Evolutionary conservation across 2,329 filamentous ascomycete species (phyloP).

Genomic region (Bipolaris sorokiniana): DNA sequence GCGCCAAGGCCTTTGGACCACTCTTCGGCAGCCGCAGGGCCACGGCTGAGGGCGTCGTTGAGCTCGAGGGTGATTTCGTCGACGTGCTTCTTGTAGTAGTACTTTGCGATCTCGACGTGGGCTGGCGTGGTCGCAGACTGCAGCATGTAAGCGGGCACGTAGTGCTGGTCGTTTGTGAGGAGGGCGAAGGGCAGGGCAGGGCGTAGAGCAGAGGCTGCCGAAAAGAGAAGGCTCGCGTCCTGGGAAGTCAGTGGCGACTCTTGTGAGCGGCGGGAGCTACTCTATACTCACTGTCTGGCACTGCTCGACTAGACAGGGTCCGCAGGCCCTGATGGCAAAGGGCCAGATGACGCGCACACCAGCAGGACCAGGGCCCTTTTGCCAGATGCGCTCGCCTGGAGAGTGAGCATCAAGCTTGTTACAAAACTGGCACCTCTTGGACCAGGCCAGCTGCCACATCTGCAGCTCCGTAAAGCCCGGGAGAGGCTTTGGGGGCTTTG

Average conservation of each 20-base stretch:
- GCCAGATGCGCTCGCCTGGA: constrained; percentile 55
- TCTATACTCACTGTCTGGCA: constrained; percentile 67
- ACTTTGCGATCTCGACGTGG: constrained; percentile 65
- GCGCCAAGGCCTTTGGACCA: constrained; percentile 77
- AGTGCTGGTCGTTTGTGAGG: constrained; percentile 65
- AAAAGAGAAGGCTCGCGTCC: constrained; percentile 74
- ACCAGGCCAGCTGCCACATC: constrained; percentile 76
- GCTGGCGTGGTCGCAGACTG: constrained; percentile 58
- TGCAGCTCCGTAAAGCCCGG: constrained; percentile 69
- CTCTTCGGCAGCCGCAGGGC: constrained; percentile 72
- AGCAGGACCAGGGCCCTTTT: constrained; percentile 66
- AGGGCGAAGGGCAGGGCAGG: constrained; percentile 74
- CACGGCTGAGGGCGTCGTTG: constrained; percentile 67
- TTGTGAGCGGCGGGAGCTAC: not conserved
- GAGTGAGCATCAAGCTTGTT: constrained; percentile 48
- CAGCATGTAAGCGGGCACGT: constrained; percentile 63
- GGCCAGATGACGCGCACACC: constrained; percentile 72
- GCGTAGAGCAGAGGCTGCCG: constrained; percentile 65
- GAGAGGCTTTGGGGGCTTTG: constrained; percentile 72
- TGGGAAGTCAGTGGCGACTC: constrained; percentile 48
- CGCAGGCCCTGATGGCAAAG: constrained; percentile 71
- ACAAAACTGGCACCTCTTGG: constrained; percentile 72
- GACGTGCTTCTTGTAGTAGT: constrained; percentile 69
- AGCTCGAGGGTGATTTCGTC: constrained; percentile 68
- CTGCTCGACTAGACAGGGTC: constrained; percentile 65